phyloP scores from a whole-genome alignment of 495 filamentous ascomycete species.

The Lophium mytilinum region DNA sequence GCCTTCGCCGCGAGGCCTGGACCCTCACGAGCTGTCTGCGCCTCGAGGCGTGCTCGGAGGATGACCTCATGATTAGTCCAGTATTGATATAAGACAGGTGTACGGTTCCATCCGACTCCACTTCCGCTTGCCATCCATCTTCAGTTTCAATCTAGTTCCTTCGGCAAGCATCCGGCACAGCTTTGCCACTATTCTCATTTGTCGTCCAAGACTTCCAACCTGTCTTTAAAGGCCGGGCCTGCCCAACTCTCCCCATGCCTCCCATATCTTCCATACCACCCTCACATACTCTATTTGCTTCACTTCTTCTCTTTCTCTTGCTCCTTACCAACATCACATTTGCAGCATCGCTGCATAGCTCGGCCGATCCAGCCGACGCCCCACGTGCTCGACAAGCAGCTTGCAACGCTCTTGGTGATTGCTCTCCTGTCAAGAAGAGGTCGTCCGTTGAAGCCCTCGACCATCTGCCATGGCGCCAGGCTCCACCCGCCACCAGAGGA shows the following conservation, averaged over 20 bases:
- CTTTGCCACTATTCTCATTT: too few relatives aligned
- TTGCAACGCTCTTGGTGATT: constrained; percentile 18
- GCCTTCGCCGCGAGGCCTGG: too few relatives aligned
- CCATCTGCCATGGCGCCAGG: constrained; percentile 12
- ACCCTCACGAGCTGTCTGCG: too few relatives aligned
- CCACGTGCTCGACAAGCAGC: constrained; percentile 10
- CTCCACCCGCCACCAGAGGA: background rate
- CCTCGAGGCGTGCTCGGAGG: too few relatives aligned
- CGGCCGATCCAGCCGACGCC: constrained; percentile 15
- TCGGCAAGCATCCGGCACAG: too few relatives aligned
- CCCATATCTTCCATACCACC: background rate
- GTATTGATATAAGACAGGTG: too few relatives aligned
- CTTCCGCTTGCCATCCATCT: too few relatives aligned
- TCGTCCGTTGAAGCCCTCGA: constrained; percentile 7
- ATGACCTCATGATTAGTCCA: too few relatives aligned
- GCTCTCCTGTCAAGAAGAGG: constrained; percentile 8
- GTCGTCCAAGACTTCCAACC: too few relatives aligned
- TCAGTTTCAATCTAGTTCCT: too few relatives aligned
- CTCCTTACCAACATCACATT: constrained; percentile 4
- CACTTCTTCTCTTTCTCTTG: constrained; percentile 5
- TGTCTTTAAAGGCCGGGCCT: background rate
- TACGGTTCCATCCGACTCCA: too few relatives aligned
- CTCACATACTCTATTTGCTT: background rate
- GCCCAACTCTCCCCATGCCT: background rate
- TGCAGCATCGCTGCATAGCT: constrained; percentile 15